Evolutionary conservation across 1,139 yeast genomes (phyloP).

Genomic region (Ashbya aceris): DNA sequence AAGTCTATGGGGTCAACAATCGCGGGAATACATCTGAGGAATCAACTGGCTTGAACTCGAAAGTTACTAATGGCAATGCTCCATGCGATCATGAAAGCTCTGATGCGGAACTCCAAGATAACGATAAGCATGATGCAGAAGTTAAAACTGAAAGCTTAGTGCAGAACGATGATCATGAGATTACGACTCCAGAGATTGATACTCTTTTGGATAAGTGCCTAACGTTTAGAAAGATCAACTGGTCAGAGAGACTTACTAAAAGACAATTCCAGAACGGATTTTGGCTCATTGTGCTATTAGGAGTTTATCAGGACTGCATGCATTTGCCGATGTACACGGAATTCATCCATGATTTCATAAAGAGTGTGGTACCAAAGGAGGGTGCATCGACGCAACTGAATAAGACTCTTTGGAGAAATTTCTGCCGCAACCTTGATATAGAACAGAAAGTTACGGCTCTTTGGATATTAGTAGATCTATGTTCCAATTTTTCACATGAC

Average conservation of each 20-base stretch:
- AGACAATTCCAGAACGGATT: slow-evolving; percentile 76
- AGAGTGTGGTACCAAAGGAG: slow-evolving; percentile 20
- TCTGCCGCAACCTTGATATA: slow-evolving; percentile 21
- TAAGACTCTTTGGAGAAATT: slow-evolving; percentile 28
- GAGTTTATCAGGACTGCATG: slow-evolving; percentile 43
- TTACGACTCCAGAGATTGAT: slow-evolving; percentile 30
- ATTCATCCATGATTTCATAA: slow-evolving; percentile 17
- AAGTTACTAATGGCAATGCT: slow-evolving; percentile 9
- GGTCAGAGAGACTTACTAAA: slow-evolving; percentile 70
- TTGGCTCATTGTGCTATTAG: slow-evolving; percentile 74
- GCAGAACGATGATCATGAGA: slow-evolving; percentile 13
- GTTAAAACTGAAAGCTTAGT: slow-evolving; percentile 7
- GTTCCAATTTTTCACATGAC: slow-evolving; percentile 24
- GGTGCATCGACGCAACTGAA: slow-evolving; percentile 22
- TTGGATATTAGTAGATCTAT: slow-evolving; percentile 27
- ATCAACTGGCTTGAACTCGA: slow-evolving; percentile 10
- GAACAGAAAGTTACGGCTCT: slow-evolving; percentile 22
- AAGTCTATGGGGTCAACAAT: slow-evolving; percentile 19
- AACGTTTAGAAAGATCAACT: slow-evolving; percentile 52
- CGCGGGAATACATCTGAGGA: slow-evolving; percentile 14
- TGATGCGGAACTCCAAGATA: slow-evolving; percentile 15
- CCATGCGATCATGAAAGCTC: slow-evolving; percentile 20
- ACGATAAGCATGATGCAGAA: slow-evolving; percentile 6
- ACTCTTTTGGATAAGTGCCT: slow-evolving; percentile 42
- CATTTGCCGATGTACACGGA: slow-evolving; percentile 24